A percentile compares a stretch with the other conserved stretches of the same genome.
Evolutionary conservation across 2,329 filamentous ascomycete species (phyloP).

Genomic region (Aspergillus persii): DNA sequence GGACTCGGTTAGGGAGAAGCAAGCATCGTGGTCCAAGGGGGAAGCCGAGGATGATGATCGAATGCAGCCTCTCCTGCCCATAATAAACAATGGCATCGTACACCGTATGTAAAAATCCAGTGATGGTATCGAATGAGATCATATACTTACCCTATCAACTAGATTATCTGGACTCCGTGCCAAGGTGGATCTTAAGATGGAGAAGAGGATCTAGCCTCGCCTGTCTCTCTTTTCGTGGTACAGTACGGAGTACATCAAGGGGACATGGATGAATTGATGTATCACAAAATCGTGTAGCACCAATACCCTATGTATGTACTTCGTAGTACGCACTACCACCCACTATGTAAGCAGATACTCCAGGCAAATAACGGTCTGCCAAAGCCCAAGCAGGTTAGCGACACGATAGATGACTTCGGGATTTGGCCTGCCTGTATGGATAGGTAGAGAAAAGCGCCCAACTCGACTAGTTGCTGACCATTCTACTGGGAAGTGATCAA

Average conservation of each 20-base stretch:
- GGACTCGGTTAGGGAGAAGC: background rate
- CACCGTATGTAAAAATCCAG: no score
- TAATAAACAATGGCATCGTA: background rate
- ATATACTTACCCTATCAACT: background rate
- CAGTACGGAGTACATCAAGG: background rate
- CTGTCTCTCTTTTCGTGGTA: background rate
- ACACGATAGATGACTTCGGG: background rate
- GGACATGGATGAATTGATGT: background rate
- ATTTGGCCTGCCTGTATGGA: background rate
- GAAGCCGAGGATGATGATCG: background rate
- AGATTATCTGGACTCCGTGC: background rate
- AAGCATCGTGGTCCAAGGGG: background rate
- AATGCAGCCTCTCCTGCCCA: no score
- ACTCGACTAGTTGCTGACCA: background rate
- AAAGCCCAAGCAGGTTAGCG: background rate
- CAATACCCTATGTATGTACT: background rate
- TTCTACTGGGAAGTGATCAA: background rate
- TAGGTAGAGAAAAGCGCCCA: background rate
- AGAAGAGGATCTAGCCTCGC: background rate
- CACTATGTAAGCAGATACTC: background rate
- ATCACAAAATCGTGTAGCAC: conserved; percentile 2
- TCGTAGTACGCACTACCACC: background rate
- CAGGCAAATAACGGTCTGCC: conserved; percentile 7
- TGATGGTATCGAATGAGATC: background rate
- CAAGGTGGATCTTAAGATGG: background rate